Evolutionary conservation across 1,139 yeast species (phyloP).

Genomic region (Yamadazyma triangularis): DNA sequence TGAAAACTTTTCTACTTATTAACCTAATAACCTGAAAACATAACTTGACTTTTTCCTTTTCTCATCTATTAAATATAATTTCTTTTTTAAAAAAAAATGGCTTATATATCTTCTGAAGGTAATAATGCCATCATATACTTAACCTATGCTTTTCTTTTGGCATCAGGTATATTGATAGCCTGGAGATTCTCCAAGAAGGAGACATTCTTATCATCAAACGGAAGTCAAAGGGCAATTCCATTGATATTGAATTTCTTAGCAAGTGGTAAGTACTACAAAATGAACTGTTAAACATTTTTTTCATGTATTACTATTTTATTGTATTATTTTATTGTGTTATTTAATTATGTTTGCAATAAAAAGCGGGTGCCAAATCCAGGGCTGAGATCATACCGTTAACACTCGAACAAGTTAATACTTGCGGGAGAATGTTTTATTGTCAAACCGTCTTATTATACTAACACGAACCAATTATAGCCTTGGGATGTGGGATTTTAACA

Average conservation of each 20-base stretch:
- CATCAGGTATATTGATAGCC: constrained; percentile 57
- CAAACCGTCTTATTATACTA: constrained; percentile 11
- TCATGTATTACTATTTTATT: no score
- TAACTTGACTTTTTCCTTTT: no score
- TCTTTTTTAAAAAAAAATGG: no score
- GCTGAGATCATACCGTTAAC: constrained; percentile 76
- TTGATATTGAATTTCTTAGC: constrained; percentile 83
- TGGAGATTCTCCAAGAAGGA: constrained; percentile 43
- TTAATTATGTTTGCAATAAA: constrained; percentile 7
- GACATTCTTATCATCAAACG: constrained; percentile 69
- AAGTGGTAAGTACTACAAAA: constrained; percentile 67
- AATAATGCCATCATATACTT: constrained; percentile 73
- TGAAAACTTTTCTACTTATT: no score
- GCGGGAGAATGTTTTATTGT: constrained; percentile 65
- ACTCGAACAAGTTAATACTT: constrained; percentile 89
- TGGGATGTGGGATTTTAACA: constrained; percentile 87
- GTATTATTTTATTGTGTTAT: no score
- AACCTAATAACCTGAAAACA: no score
- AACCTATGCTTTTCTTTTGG: constrained; percentile 63
- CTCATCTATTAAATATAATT: no score
- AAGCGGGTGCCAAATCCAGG: constrained; percentile 51
- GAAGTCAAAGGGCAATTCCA: constrained; percentile 78
- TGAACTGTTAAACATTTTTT: constrained; percentile 1
- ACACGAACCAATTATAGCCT: constrained; percentile 53
- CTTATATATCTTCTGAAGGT: constrained; percentile 34